Evolutionary conservation across 129 eudicot genomes (phyloP).

Genomic region (Pulicaria dysenterica): DNA sequence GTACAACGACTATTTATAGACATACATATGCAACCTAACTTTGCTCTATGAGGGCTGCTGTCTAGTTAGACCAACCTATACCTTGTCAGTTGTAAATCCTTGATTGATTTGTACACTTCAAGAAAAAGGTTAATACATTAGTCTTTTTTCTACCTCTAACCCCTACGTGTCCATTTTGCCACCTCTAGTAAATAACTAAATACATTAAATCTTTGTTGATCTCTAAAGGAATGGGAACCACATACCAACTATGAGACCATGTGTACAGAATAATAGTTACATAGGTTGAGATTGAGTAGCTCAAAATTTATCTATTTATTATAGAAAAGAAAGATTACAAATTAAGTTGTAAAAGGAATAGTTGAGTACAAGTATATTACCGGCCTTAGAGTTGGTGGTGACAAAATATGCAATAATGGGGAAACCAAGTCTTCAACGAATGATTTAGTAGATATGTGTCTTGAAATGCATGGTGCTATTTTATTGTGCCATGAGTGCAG

Average conservation of each 20-base stretch:
- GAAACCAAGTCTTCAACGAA: slow-evolving; percentile 82
- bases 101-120: too few relatives aligned
- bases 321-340: background rate
- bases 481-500: slow-evolving; percentile 69
- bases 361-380: slow-evolving; percentile 46
- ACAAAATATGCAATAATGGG: slow-evolving; percentile 71
- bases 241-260: too few relatives aligned
- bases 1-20: too few relatives aligned
- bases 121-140: too few relatives aligned
- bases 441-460: slow-evolving; percentile 80
- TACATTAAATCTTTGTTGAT: too few relatives aligned
- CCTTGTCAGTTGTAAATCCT: too few relatives aligned
- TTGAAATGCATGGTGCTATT: slow-evolving; percentile 72
- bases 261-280: too few relatives aligned
- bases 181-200: slow-evolving; percentile 15
- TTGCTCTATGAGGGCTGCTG: too few relatives aligned
- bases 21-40: too few relatives aligned
- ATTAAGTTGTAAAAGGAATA: background rate
- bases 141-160: background rate
- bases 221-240: too few relatives aligned
- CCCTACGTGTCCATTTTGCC: background rate
- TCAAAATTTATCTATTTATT: too few relatives aligned
- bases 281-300: background rate
- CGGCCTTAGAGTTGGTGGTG: slow-evolving; percentile 89
- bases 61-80: too few relatives aligned